Conservation (phyloP, 208 protist species). For the Perkinsela sp. region DNA sequence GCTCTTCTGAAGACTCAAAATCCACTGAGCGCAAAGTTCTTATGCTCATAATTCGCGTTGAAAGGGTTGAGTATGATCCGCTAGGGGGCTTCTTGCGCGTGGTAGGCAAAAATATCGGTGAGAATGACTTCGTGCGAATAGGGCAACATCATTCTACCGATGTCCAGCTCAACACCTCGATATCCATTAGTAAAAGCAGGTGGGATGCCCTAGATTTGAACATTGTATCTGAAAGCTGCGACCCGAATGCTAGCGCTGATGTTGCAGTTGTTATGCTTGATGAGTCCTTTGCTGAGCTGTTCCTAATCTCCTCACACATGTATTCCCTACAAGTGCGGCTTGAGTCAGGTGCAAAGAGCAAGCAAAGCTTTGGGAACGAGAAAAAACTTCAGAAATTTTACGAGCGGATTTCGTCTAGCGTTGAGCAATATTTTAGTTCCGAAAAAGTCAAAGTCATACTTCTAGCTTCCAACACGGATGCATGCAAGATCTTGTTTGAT, state of each 20-base stretch:
- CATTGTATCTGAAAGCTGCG: not conserved
- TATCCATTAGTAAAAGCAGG: not conserved
- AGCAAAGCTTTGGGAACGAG: not conserved
- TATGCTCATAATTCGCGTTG: not conserved
- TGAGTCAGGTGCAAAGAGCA: not conserved
- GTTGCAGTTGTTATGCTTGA: not conserved
- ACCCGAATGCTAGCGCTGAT: not conserved
- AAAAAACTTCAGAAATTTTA: not conserved
- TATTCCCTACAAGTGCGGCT: not conserved
- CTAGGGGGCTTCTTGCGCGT: not conserved
- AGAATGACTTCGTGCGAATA: not conserved
- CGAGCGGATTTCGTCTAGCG: not conserved
- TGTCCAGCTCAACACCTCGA: not conserved
- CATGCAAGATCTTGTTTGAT: not conserved
- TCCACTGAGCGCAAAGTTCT: not conserved
- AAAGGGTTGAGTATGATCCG: not conserved
- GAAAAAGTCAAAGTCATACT: not conserved
- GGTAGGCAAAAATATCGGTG: not conserved
- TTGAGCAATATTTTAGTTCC: not conserved
- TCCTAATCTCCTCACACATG: not conserved
- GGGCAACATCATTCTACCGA: not conserved
- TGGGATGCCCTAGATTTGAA: not conserved
- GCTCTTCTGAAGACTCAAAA: not conserved
- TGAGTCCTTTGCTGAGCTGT: not conserved
- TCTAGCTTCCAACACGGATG: not conserved